A percentile compares a stretch with the other conserved stretches of the same genome.
phyloP scores from a whole-genome alignment of 495 filamentous ascomycete species.

The Talaromyces wortmannii region DNA sequence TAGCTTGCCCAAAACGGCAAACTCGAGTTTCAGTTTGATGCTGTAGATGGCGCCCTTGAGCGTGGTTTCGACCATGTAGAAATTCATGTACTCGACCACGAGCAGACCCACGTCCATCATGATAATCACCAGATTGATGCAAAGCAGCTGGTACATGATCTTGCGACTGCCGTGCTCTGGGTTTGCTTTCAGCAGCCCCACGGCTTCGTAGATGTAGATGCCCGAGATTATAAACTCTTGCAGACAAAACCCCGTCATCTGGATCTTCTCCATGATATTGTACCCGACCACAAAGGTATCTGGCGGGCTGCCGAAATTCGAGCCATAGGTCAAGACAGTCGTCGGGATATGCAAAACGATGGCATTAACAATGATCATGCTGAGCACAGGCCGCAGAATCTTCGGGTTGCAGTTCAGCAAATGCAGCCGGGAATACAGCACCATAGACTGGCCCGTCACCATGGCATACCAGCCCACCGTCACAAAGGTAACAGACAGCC shows the following conservation, averaged over 20 bases:
- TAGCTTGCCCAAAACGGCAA: slow-evolving; percentile 50
- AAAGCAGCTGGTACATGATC: slow-evolving; percentile 51
- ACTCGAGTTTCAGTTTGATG: slow-evolving; percentile 62
- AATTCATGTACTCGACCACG: slow-evolving; percentile 46
- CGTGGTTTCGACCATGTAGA: slow-evolving; percentile 53
- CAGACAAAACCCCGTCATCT: slow-evolving; percentile 55
- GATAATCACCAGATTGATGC: slow-evolving; percentile 52
- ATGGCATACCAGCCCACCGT: slow-evolving; percentile 55
- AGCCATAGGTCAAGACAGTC: slow-evolving; percentile 49
- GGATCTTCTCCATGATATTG: slow-evolving; percentile 55
- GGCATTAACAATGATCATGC: slow-evolving; percentile 54
- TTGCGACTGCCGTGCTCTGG: slow-evolving; percentile 37
- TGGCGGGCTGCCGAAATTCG: slow-evolving; percentile 30
- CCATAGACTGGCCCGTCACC: slow-evolving; percentile 61
- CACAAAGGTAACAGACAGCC: slow-evolving; percentile 37
- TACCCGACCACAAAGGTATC: slow-evolving; percentile 32
- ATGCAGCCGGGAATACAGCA: slow-evolving; percentile 64
- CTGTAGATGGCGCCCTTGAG: slow-evolving; percentile 56
- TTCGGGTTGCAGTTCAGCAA: slow-evolving; percentile 46
- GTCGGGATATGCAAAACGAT: slow-evolving; percentile 49
- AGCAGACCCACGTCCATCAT: slow-evolving; percentile 49
- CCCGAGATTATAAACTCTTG: slow-evolving; percentile 56
- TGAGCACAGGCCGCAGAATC: slow-evolving; percentile 42
- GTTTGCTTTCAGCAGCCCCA: slow-evolving; percentile 39
- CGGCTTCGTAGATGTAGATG: slow-evolving; percentile 53